A percentile compares a stretch with the other conserved stretches of the same genome.
phyloP scores from a whole-genome alignment of 495 filamentous ascomycete species.

The Aspergillus haitiensis region DNA sequence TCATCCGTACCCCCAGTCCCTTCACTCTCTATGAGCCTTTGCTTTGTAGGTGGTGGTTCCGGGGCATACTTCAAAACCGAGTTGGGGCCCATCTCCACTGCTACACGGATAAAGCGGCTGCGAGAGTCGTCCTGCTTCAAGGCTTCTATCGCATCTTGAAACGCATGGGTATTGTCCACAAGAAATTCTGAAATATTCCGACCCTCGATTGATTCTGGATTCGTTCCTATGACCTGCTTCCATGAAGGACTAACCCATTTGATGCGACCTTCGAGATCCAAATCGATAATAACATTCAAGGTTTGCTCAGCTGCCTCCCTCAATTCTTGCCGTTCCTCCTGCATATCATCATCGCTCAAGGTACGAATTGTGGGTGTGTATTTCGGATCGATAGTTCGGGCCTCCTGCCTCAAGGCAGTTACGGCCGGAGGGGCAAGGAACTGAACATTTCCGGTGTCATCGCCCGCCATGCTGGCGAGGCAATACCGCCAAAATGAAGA shows the following conservation, averaged over 20 bases:
- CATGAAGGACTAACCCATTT: conserved; percentile 98
- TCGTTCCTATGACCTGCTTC: conserved; percentile 85
- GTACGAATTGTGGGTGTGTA: conserved; percentile 56
- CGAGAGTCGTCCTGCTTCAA: conserved; percentile 92
- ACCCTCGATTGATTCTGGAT: conserved; percentile 69
- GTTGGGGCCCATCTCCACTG: conserved; percentile 69
- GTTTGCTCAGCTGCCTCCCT: conserved; percentile 95
- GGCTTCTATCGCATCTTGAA: conserved; percentile 76
- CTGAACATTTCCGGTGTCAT: conserved; percentile 42
- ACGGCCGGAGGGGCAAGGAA: conserved; percentile 54
- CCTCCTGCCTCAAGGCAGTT: conserved; percentile 55
- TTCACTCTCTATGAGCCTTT: conserved; percentile 15
- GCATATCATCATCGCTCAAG: conserved; percentile 65
- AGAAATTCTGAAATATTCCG: conserved; percentile 78
- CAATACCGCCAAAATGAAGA: conserved; percentile 12
- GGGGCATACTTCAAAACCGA: conserved; percentile 63
- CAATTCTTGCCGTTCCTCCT: conserved; percentile 83
- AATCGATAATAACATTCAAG: conserved; percentile 90
- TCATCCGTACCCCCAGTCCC: conserved; percentile 27
- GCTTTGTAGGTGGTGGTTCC: conserved; percentile 34
- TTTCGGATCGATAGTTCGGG: conserved; percentile 43
- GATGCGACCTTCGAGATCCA: conserved; percentile 82
- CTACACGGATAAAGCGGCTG: conserved; percentile 88
- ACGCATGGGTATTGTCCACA: conserved; percentile 72
- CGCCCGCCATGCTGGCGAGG: conserved; percentile 46